phyloP scores from a whole-genome alignment of 805 yeast species.

The Kuraishia ogatae region DNA sequence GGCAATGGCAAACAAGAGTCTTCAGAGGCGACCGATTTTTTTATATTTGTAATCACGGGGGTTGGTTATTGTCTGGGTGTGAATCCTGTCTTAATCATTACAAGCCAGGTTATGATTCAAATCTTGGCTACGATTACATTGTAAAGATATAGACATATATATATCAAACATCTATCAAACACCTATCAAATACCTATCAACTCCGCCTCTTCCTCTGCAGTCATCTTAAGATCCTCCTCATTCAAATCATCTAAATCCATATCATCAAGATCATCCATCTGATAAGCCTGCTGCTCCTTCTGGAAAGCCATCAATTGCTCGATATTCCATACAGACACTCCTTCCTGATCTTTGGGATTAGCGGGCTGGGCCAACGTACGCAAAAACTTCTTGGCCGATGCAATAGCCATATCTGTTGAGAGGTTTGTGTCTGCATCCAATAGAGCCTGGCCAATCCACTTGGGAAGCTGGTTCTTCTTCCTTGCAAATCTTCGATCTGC shows the following conservation, averaged over 20 bases:
- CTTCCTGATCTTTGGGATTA: conserved; percentile 84
- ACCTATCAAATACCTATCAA: conserved; percentile 6
- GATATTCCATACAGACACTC: conserved; percentile 86
- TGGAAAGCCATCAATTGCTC: conserved; percentile 59
- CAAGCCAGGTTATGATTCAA: no score
- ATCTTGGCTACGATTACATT: no score
- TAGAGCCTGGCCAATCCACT: conserved; percentile 94
- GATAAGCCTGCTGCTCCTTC: conserved; percentile 29
- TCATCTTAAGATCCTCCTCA: conserved; percentile 6
- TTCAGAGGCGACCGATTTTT: conserved; percentile 9
- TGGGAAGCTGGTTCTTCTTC: conserved; percentile 83
- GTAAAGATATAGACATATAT: no score
- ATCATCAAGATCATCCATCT: conserved; percentile 13
- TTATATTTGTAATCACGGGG: no score
- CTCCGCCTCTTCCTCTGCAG: conserved; percentile 11
- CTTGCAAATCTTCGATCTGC: conserved; percentile 91
- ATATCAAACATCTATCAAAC: no score
- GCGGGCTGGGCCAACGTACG: conserved; percentile 93
- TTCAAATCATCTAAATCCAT: conserved; percentile 26
- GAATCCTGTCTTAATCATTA: neutral
- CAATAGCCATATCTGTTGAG: conserved; percentile 96
- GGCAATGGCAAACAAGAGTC: conserved; percentile 9
- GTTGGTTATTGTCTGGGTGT: no score
- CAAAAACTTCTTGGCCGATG: conserved; percentile 86
- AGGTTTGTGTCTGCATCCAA: conserved; percentile 85